A percentile compares a stretch with the other conserved stretches of the same genome.
Evolutionary conservation across 2,329 filamentous ascomycete species (phyloP).

Genomic region (Fusarium nisikadoi): DNA sequence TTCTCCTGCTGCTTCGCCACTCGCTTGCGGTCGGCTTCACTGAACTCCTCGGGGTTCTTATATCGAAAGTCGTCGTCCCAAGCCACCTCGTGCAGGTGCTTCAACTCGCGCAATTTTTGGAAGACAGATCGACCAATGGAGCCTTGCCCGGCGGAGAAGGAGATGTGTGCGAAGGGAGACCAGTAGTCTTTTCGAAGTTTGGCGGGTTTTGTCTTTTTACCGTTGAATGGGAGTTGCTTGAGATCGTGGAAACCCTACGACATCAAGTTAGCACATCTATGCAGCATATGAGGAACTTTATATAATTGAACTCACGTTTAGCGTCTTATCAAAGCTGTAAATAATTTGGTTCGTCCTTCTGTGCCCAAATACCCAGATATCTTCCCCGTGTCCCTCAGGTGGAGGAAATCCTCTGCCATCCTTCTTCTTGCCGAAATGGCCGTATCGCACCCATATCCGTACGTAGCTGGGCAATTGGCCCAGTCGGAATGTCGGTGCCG

Average conservation of each 20-base stretch:
- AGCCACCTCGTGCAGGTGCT: constrained; percentile 69
- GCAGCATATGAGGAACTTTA: background rate
- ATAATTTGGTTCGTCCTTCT: constrained; percentile 62
- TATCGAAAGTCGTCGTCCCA: constrained; percentile 64
- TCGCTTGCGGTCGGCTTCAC: constrained; percentile 48
- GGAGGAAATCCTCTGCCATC: constrained; percentile 41
- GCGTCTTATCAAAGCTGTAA: constrained; percentile 59
- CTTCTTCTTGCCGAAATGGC: constrained; percentile 41
- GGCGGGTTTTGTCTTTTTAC: constrained; percentile 72
- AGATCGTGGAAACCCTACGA: constrained; percentile 56
- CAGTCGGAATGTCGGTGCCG: constrained; percentile 49
- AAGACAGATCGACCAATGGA: constrained; percentile 68
- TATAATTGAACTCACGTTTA: constrained; percentile 55
- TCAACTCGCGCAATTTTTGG: constrained; percentile 73
- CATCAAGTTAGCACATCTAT: background rate
- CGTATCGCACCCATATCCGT: constrained; percentile 56
- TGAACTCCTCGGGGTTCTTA: constrained; percentile 51
- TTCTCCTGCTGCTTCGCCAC: constrained; percentile 45
- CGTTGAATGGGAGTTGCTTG: constrained; percentile 71
- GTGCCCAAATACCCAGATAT: constrained; percentile 67
- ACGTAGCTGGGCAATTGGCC: constrained; percentile 57
- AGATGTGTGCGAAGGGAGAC: constrained; percentile 68
- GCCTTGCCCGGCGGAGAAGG: constrained; percentile 64
- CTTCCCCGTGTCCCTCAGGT: constrained; percentile 62
- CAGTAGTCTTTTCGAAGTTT: constrained; percentile 76